Percentiles rank a stretch among this genome's conserved stretches.
phyloP scores from a whole-genome alignment of 139 green algal species.

The Micractinium sp. region DNA sequence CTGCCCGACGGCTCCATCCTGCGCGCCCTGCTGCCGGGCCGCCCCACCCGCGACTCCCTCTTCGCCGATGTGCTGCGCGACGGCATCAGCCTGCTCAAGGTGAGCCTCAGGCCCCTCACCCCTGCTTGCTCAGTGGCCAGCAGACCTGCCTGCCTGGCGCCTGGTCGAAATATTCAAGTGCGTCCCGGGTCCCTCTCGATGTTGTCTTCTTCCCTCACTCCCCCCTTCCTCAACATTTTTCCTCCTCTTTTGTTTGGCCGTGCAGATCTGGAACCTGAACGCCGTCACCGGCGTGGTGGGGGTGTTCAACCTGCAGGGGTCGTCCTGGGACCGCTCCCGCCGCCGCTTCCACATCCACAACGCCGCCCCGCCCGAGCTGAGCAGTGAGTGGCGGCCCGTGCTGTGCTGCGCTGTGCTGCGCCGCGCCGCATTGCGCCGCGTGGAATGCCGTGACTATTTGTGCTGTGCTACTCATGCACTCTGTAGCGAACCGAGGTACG shows the following conservation, averaged over 20 bases:
- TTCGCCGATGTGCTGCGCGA: constrained; percentile 89
- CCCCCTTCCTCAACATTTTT: not conserved
- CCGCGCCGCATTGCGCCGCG: too few relatives aligned
- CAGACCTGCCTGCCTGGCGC: too few relatives aligned
- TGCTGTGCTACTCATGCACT: not conserved
- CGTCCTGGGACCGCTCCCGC: constrained; percentile 77
- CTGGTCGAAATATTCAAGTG: too few relatives aligned
- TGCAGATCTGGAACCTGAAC: constrained; percentile 82
- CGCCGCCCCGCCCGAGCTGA: constrained; percentile 42
- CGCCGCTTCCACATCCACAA: constrained; percentile 80
- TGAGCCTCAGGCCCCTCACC: constrained; percentile 1
- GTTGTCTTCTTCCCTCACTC: not conserved
- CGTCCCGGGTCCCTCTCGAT: not conserved
- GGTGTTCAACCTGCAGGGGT: constrained; percentile 90
- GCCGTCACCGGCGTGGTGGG: constrained; percentile 71
- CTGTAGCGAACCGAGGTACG: too few relatives aligned
- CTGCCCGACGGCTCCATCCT: constrained; percentile 75
- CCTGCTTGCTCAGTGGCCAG: too few relatives aligned
- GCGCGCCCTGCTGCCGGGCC: constrained; percentile 72
- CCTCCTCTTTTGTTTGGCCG: too few relatives aligned
- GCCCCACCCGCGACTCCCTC: constrained; percentile 91
- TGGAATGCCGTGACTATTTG: too few relatives aligned
- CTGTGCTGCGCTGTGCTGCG: not conserved
- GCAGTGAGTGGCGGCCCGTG: not conserved
- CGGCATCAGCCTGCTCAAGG: constrained; percentile 82